phyloP scores from a whole-genome alignment of 2,329 filamentous ascomycete genomes.

The Fusarium transvaalense region DNA sequence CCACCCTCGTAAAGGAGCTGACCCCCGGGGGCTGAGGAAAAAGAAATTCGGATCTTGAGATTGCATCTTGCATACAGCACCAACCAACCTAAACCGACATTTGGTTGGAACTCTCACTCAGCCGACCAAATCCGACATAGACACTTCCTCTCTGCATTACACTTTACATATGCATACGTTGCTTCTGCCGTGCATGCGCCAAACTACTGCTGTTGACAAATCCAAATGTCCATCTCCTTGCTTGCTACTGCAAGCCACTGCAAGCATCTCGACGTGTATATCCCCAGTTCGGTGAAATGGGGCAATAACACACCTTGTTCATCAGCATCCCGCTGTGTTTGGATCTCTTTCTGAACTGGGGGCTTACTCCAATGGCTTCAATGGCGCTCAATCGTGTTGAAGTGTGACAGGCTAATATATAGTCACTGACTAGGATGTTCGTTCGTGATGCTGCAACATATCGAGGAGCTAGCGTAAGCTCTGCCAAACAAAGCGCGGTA shows the following conservation, averaged over 20 bases:
- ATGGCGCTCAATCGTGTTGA: background rate
- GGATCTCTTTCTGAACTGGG: background rate
- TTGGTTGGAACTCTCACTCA: constrained; percentile 22
- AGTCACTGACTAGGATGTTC: constrained; percentile 16
- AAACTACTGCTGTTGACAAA: constrained; percentile 18
- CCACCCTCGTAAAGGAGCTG: background rate
- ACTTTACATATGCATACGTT: background rate
- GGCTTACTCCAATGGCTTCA: background rate
- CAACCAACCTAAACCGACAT: constrained; percentile 11
- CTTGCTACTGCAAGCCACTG: constrained; percentile 45
- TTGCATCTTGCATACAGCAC: constrained; percentile 33
- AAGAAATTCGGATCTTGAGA: constrained; percentile 31
- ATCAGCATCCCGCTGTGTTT: background rate
- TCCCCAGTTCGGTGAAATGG: constrained; percentile 23
- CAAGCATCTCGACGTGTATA: constrained; percentile 12
- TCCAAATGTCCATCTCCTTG: constrained; percentile 1
- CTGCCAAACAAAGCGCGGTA: constrained; percentile 20
- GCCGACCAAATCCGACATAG: constrained; percentile 33
- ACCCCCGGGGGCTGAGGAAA: constrained; percentile 10
- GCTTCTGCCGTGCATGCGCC: constrained; percentile 11
- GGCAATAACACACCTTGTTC: constrained; percentile 25
- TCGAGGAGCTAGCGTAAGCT: constrained; percentile 5
- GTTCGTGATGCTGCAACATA: background rate
- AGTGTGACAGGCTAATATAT: constrained; percentile 20
- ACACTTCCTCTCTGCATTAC: background rate